Conservation (phyloP, 805 yeast species). For the Nakazawaea molendinolei region DNA sequence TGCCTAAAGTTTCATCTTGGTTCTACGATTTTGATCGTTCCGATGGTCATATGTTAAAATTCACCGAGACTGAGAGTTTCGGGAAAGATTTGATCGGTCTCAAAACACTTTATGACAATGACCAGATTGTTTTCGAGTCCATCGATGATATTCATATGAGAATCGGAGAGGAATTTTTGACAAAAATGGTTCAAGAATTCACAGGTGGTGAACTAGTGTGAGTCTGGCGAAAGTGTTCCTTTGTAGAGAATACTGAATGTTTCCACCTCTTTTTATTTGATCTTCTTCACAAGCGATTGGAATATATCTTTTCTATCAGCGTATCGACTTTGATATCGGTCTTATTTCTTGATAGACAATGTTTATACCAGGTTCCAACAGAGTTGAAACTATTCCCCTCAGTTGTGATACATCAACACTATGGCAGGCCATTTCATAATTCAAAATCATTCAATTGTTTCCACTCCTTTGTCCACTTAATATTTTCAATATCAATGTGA, state of each 20-base stretch:
- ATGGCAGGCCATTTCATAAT: too few species aligned
- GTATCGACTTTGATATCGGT: too few species aligned
- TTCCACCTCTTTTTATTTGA: too few species aligned
- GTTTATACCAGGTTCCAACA: too few species aligned
- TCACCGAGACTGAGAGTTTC: slow-evolving; percentile 44
- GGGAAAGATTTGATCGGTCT: slow-evolving; percentile 57
- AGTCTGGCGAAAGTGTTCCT: background rate
- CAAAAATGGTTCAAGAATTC: slow-evolving; percentile 20
- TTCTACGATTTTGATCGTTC: slow-evolving; percentile 46
- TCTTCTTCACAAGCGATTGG: too few species aligned
- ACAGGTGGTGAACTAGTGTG: slow-evolving; percentile 4
- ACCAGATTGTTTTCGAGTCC: slow-evolving; percentile 38
- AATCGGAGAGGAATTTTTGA: slow-evolving; percentile 46
- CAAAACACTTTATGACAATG: slow-evolving; percentile 33
- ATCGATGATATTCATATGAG: slow-evolving; percentile 62
- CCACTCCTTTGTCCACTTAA: too few species aligned
- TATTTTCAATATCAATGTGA: too few species aligned
- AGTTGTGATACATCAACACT: too few species aligned
- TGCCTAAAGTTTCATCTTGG: slow-evolving; percentile 69
- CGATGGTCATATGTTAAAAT: slow-evolving; percentile 35
- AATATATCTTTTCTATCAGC: too few species aligned
- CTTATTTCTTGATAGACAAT: too few species aligned
- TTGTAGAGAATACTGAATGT: slow-evolving; percentile 8
- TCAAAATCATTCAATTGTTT: too few species aligned
- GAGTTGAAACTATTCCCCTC: too few species aligned